Evolutionary conservation across 1,284 basidiomycete species (phyloP).

Genomic region (Ceratobasidium theobromae): DNA sequence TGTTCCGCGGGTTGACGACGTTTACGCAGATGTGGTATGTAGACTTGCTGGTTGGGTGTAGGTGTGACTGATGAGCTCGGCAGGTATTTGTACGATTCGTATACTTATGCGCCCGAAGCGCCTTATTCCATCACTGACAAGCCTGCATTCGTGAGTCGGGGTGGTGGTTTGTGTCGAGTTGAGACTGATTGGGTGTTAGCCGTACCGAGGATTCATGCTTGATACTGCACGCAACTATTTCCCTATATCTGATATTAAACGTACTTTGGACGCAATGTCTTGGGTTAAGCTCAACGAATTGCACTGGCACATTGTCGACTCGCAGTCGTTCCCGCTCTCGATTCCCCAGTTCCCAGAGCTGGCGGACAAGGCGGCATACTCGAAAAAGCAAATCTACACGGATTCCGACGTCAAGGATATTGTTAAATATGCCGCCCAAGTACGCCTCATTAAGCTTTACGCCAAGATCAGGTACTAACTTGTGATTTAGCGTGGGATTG

Average conservation of each 20-base stretch:
- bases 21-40: conserved; percentile 64
- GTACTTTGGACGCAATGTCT: conserved; percentile 81
- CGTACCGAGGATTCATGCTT: conserved; percentile 78
- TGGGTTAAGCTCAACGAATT: conserved; percentile 67
- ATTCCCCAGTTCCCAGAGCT: conserved; percentile 65
- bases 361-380: conserved; percentile 70
- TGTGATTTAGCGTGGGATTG: conserved; percentile 65
- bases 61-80: background rate
- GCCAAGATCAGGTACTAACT: background rate
- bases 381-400: conserved; percentile 57
- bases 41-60: conserved; percentile 31
- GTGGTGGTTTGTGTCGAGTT: background rate
- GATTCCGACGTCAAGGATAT: conserved; percentile 62
- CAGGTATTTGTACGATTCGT: conserved; percentile 58
- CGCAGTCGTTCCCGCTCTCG: conserved; percentile 65
- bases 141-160: conserved; percentile 58
- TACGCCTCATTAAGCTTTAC: conserved; percentile 44
- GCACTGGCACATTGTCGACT: conserved; percentile 50
- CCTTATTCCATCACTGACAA: conserved; percentile 60
- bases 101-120: conserved; percentile 59
- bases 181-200: conserved; percentile 47
- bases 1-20: conserved; percentile 79
- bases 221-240: conserved; percentile 77
- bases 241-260: conserved; percentile 64
- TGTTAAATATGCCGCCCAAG: conserved; percentile 69